These are phyloP conservation scores for Geotrichum cucujoidarum DNA, from an alignment of 1,139 yeast genomes.

Conservation along the genomic window DNA sequence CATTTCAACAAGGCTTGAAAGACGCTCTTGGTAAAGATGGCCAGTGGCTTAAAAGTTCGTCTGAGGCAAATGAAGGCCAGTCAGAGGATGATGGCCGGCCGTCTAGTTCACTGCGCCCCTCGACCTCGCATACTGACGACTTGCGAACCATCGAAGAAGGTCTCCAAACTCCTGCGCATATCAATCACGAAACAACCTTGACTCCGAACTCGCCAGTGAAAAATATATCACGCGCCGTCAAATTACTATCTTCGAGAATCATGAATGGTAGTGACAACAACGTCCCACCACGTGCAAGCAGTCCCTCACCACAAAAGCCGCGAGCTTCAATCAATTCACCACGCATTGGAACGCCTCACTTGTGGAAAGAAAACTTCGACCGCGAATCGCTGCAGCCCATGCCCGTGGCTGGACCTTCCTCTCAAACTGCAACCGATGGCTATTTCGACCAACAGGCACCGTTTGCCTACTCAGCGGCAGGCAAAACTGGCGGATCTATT, in stretches of 20 bases:
- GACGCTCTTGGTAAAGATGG: constrained; percentile 30
- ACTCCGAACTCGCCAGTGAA: constrained; percentile 4
- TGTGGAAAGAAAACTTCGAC: too few species aligned
- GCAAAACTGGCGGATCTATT: too few species aligned
- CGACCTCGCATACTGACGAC: not conserved
- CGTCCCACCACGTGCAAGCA: constrained; percentile 80
- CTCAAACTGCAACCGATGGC: not conserved
- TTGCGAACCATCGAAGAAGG: constrained; percentile 4
- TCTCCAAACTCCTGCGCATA: not conserved
- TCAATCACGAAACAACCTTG: not conserved
- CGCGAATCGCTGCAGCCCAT: not conserved
- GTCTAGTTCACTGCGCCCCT: not conserved
- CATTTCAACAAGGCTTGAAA: constrained; percentile 22
- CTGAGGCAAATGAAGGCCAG: not conserved
- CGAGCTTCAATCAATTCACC: constrained; percentile 44
- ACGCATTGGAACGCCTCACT: too few species aligned
- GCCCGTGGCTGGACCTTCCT: not conserved
- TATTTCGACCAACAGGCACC: not conserved
- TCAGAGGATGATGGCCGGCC: constrained; percentile 1
- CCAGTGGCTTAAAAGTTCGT: constrained; percentile 12
- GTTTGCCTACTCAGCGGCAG: not conserved
- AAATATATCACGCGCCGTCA: constrained; percentile 7
- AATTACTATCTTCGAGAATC: constrained; percentile 5
- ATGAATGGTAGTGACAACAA: constrained; percentile 41
- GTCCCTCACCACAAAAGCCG: constrained; percentile 63